Evolutionary conservation across 139 green algal species (phyloP), one percentile per base, ranked within the genome.

Genomic region (Chlorella sp.): DNA sequence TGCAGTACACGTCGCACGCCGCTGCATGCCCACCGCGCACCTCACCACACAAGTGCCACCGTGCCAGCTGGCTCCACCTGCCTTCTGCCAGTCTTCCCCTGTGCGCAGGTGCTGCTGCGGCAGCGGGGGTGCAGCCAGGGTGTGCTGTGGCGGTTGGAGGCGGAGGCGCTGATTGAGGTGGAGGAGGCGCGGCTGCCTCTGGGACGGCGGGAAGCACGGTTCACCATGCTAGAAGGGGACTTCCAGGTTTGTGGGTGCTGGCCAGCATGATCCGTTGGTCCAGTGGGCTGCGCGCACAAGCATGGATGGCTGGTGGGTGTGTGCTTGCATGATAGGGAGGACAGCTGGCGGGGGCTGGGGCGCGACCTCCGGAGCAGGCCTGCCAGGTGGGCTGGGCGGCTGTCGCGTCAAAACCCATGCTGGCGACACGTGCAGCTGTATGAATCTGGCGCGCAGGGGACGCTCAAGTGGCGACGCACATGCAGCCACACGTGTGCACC

Each of bases 141-240:
- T 22, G 36, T 89, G 26, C 92, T 93, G 81, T 94, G 92, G 94
- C 92, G 93, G 2, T 81, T 96, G 81, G 91, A 96, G 79, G 94
- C 94, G 0, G 69, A 90, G 30, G 94, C 94, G 19, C 61, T 94
- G 69, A 68, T 96, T 34, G 93, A 95, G 42, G 73, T 95, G n/a
- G 83, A 91, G 68, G 92, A 95, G 86, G 68, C 89, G 19, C 48
- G 73, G 68, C 37, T 88, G 84, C 66, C 84, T 5, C 73, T 88
- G 75, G 91, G 93, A 2, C 83, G 88, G 15, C 88, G 87, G 21
- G 90, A 94, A 86, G 80, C 92, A 16, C 85, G 82, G n/a, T 96
- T 96, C 68, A 48, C 21, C 76, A 77, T 92, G 69, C 86, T 95
- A 18, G 81, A 90, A 36, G 93, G 92, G 0, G 93, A 96, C 83